A percentile compares a stretch with the other conserved stretches of the same genome.
Conservation (phyloP, 345 rosid genomes). For the Populus davidiana region DNA sequence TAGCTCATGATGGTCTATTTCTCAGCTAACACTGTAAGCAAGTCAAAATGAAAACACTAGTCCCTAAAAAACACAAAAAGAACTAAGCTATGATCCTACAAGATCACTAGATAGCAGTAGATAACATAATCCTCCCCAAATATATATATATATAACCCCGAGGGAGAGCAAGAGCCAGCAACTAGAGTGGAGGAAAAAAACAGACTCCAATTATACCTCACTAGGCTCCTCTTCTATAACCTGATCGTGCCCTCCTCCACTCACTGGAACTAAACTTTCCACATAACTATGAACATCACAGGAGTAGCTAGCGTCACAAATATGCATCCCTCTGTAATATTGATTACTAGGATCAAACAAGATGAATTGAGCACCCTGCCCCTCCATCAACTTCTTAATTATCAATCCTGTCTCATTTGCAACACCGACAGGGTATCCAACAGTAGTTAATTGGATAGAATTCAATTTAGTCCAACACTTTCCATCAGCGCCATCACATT, state of each 20-base stretch:
- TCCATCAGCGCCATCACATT: not conserved
- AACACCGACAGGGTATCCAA: slow-evolving; percentile 22
- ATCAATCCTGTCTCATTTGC: slow-evolving; percentile 25
- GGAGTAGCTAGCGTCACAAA: slow-evolving; percentile 10
- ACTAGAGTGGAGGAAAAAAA: no score
- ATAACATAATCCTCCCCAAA: not conserved
- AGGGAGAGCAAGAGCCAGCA: no score
- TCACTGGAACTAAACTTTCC: slow-evolving; percentile 32
- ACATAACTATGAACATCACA: slow-evolving; percentile 26
- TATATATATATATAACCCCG: not conserved
- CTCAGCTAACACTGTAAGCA: not conserved
- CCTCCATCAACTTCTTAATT: slow-evolving; percentile 7
- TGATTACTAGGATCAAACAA: slow-evolving; percentile 7
- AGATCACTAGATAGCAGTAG: not conserved
- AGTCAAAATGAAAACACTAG: not conserved
- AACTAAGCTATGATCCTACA: not conserved
- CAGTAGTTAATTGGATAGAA: not conserved
- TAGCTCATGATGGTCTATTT: no score
- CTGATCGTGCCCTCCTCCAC: slow-evolving; percentile 1
- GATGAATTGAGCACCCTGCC: not conserved
- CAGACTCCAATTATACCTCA: not conserved
- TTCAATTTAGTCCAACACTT: slow-evolving; percentile 9
- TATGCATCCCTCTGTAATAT: not conserved
- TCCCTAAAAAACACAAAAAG: not conserved
- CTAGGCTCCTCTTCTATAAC: not conserved